A percentile compares a stretch with the other conserved stretches of the same genome.
Evolutionary conservation across 2,329 filamentous ascomycete genomes (phyloP).

Genomic region (Graphiopsis chlorocephala): DNA sequence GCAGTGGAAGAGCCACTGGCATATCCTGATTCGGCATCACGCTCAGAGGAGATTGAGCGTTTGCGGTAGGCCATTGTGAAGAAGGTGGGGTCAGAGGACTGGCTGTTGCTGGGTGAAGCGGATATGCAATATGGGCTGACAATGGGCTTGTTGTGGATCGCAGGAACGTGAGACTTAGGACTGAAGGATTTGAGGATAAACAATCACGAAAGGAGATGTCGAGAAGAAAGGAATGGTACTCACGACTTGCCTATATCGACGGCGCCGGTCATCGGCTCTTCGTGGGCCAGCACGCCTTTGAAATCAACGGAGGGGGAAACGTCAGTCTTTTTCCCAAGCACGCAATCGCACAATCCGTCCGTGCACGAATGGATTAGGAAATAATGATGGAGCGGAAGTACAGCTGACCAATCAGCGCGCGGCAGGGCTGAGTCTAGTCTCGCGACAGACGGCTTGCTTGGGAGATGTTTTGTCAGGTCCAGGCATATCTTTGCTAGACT

Average conservation of each 20-base stretch:
- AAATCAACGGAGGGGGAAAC: constrained; percentile 17
- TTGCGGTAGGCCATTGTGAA: constrained; percentile 26
- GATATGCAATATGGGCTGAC: neutral
- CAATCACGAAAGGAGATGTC: constrained; percentile 13
- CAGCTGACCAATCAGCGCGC: constrained; percentile 2
- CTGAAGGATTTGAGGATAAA: neutral
- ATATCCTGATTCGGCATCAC: constrained; percentile 76
- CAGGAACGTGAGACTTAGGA: neutral
- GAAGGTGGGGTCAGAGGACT: neutral
- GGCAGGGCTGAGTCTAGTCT: constrained; percentile 3
- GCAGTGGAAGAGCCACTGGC: constrained; percentile 65
- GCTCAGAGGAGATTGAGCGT: constrained; percentile 30
- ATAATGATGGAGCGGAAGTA: constrained; percentile 1
- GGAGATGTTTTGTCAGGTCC: constrained; percentile 12
- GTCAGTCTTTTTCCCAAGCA: constrained; percentile 14
- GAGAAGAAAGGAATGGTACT: constrained; percentile 11
- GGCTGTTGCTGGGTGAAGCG: neutral
- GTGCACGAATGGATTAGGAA: neutral
- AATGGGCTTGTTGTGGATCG: neutral
- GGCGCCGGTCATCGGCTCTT: constrained; percentile 18
- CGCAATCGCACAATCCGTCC: constrained; percentile 11
- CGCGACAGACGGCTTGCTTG: constrained; percentile 10
- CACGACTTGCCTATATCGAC: constrained; percentile 24
- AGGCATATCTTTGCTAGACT: neutral
- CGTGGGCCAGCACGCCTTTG: constrained; percentile 21